Conservation (phyloP, 345 rosid species). For the Nephelium lappaceum region DNA sequence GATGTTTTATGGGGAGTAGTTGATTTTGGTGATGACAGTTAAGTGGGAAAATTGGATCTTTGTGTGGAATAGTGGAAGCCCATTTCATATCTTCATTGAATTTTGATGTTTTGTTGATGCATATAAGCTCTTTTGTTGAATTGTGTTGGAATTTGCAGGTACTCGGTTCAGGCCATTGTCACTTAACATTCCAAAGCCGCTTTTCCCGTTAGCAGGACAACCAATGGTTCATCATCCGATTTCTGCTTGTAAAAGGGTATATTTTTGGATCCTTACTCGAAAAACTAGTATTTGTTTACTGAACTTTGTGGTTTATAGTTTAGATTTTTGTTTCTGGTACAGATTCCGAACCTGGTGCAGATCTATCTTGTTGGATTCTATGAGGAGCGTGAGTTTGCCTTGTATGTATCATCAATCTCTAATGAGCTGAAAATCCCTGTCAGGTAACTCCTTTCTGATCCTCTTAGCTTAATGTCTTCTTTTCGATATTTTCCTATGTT, state of each 20-base stretch:
- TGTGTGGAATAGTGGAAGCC: slow-evolving; percentile 3
- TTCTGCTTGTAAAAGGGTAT: slow-evolving; percentile 93
- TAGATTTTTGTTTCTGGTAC: slow-evolving; percentile 20
- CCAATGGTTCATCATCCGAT: slow-evolving; percentile 99
- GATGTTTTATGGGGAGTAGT: neutral
- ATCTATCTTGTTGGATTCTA: slow-evolving; percentile 86
- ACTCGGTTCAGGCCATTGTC: slow-evolving; percentile 94
- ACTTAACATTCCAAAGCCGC: slow-evolving; percentile 85
- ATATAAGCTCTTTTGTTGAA: neutral
- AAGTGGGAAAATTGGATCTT: neutral
- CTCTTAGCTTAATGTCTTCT: neutral
- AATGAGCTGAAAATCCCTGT: slow-evolving; percentile 88
- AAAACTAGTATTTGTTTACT: neutral
- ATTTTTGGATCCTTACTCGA: slow-evolving; percentile 11
- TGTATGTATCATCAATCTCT: slow-evolving; percentile 84
- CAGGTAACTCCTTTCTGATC: slow-evolving; percentile 48
- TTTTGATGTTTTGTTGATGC: neutral
- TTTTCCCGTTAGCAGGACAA: slow-evolving; percentile 89
- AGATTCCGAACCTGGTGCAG: slow-evolving; percentile 86
- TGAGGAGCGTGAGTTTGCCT: slow-evolving; percentile 86
- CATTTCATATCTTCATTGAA: neutral
- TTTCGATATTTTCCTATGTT: neutral
- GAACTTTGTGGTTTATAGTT: neutral
- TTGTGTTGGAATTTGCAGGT: slow-evolving; percentile 41
- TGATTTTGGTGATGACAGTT: neutral